A percentile compares a stretch with the other conserved stretches of the same genome.
These are phyloP conservation scores for Thymus mandschuricus DNA, from an alignment of 257 asterid genomes.

Conservation along the genomic window DNA sequence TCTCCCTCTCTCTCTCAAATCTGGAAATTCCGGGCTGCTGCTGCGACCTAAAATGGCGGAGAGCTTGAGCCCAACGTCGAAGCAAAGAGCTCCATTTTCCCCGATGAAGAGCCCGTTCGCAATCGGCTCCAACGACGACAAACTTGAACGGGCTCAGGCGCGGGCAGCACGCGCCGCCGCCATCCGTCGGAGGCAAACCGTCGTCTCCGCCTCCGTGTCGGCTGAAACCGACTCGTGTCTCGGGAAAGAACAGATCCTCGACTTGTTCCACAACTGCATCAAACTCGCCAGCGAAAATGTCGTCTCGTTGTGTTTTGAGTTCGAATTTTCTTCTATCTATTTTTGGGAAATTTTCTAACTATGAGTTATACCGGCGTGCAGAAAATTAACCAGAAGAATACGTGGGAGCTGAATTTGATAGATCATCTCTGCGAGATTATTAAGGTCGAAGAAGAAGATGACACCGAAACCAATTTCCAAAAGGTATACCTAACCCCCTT, in stretches of 20 bases:
- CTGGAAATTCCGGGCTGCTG: conserved; percentile 11
- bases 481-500: conserved; percentile 51
- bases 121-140: conserved; percentile 86
- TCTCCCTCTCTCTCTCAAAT: not conserved
- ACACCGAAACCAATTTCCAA: conserved; percentile 84
- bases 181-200: conserved; percentile 67
- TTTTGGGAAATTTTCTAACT: not conserved
- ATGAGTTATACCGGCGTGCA: conserved; percentile 30
- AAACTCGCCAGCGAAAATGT: conserved; percentile 98
- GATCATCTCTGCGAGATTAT: conserved; percentile 84
- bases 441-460: conserved; percentile 83
- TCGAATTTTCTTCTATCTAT: not conserved
- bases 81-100: conserved; percentile 64
- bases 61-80: conserved; percentile 68
- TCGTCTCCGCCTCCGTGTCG: conserved; percentile 33
- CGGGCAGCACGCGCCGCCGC: conserved; percentile 98
- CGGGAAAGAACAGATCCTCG: conserved; percentile 80
- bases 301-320: conserved; percentile 7
- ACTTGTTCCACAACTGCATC: conserved; percentile 86
- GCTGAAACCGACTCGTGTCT: conserved; percentile 52
- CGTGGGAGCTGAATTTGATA: conserved; percentile 94
- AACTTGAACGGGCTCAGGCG: conserved; percentile 92
- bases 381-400: conserved; percentile 94
- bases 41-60: conserved; percentile 57
- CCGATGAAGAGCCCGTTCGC: conserved; percentile 78